Evolutionary conservation across 306 rosid genomes (phyloP).

Genomic region (Quercus mongolica): DNA sequence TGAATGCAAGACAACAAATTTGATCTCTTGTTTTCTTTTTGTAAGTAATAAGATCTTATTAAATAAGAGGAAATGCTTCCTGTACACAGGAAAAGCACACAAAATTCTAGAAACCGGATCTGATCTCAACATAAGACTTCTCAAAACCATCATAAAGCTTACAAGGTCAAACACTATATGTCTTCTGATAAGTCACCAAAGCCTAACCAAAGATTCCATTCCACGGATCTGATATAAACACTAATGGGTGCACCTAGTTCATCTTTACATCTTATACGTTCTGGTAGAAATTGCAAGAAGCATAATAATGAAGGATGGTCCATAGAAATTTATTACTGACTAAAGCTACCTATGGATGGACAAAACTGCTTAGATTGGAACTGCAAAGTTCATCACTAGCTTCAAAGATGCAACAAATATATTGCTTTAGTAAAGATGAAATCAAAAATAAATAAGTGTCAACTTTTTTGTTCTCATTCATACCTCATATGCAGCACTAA

Average conservation of each 20-base stretch:
- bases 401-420: not conserved
- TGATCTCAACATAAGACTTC: too few relatives aligned
- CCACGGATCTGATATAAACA: not conserved
- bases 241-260: too few relatives aligned
- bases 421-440: not conserved
- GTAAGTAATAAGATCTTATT: too few relatives aligned
- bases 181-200: not conserved
- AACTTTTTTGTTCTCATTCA: conserved; percentile 18
- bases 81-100: too few relatives aligned
- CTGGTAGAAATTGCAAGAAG: not conserved
- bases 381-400: not conserved
- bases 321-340: not conserved
- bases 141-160: not conserved
- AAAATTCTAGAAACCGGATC: too few relatives aligned
- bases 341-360: not conserved
- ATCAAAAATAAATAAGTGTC: not conserved
- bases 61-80: too few relatives aligned
- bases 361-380: not conserved
- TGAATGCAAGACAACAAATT: too few relatives aligned
- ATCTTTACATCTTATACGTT: not conserved
- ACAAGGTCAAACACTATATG: not conserved
- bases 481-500: conserved; percentile 96
- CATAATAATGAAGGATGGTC: not conserved
- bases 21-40: too few relatives aligned
- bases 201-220: not conserved